Evolutionary conservation across 441 rosid species (phyloP).

Genomic region (Manihot esculenta): DNA sequence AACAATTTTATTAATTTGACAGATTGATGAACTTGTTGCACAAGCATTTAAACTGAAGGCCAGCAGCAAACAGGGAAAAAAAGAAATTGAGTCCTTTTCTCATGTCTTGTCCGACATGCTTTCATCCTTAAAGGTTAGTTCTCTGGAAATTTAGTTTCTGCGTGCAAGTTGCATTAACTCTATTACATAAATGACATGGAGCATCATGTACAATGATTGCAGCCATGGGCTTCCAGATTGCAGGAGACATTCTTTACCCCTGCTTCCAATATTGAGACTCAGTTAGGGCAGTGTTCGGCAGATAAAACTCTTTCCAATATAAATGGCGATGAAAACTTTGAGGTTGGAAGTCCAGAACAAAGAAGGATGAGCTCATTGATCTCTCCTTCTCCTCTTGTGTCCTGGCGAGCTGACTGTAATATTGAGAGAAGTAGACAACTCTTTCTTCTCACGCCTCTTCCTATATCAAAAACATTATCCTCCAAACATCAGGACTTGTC

Average conservation of each 20-base stretch:
- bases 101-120: constrained; percentile 56
- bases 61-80: constrained; percentile 41
- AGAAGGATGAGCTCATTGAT: constrained; percentile 46
- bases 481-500: constrained; percentile 42
- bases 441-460: constrained; percentile 83
- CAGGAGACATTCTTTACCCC: constrained; percentile 38
- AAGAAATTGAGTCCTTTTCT: constrained; percentile 59
- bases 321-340: constrained; percentile 36
- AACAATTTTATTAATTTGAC: constrained; percentile 10
- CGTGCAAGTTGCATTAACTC: constrained; percentile 8
- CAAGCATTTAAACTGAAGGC: constrained; percentile 52
- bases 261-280: constrained; percentile 26
- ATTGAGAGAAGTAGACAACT: constrained; percentile 65
- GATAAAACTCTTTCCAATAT: constrained; percentile 26
- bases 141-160: neutral
- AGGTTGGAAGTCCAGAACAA: constrained; percentile 64
- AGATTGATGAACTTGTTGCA: constrained; percentile 86
- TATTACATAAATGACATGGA: neutral
- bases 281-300: constrained; percentile 26
- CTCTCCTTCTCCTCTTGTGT: constrained; percentile 92
- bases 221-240: constrained; percentile 87
- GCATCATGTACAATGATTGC: constrained; percentile 31
- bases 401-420: constrained; percentile 72
- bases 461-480: constrained; percentile 54
- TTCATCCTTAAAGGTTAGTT: constrained; percentile 64